These are phyloP conservation scores for Globisporangium emineosum DNA, from an alignment of 352 stramenopile genomes.

Conservation along the genomic window DNA sequence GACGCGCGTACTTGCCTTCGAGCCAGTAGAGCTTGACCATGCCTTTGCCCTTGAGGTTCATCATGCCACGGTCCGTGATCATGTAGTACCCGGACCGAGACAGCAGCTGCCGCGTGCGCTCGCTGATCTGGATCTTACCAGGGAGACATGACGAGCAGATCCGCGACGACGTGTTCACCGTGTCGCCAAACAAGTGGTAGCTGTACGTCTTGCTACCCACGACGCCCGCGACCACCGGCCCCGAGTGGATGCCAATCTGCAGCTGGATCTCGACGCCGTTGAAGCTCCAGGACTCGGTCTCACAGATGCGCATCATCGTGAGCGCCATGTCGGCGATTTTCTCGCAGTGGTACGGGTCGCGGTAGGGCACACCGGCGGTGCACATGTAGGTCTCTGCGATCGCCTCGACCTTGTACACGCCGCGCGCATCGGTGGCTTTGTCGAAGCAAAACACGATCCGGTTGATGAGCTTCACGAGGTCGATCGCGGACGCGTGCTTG, in stretches of 20 bases:
- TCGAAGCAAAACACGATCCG: slow-evolving; percentile 87
- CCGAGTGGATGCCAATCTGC: slow-evolving; percentile 82
- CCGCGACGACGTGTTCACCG: slow-evolving; percentile 77
- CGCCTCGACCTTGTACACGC: slow-evolving; percentile 87
- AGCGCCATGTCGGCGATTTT: slow-evolving; percentile 78
- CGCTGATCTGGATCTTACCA: slow-evolving; percentile 70
- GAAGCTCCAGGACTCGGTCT: slow-evolving; percentile 70
- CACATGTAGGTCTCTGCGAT: slow-evolving; percentile 88
- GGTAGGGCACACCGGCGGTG: slow-evolving; percentile 50
- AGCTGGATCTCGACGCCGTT: slow-evolving; percentile 74
- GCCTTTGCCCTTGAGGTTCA: slow-evolving; percentile 75
- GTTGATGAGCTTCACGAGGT: slow-evolving; percentile 85
- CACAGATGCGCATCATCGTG: slow-evolving; percentile 66
- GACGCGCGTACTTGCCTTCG: slow-evolving; percentile 40
- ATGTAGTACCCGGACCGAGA: slow-evolving; percentile 43
- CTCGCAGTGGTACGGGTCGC: slow-evolving; percentile 67
- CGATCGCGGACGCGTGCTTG: slow-evolving; percentile 58
- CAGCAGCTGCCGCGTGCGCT: slow-evolving; percentile 48
- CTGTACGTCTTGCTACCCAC: slow-evolving; percentile 79
- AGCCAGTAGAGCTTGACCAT: slow-evolving; percentile 69
- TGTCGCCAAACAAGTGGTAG: slow-evolving; percentile 86
- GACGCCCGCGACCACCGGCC: slow-evolving; percentile 75
- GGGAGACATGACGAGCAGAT: slow-evolving; percentile 71
- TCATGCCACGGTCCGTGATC: slow-evolving; percentile 55
- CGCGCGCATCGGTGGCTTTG: slow-evolving; percentile 59